Conservation (phyloP, 306 rosid genomes). For the Rubus idaeus region DNA sequence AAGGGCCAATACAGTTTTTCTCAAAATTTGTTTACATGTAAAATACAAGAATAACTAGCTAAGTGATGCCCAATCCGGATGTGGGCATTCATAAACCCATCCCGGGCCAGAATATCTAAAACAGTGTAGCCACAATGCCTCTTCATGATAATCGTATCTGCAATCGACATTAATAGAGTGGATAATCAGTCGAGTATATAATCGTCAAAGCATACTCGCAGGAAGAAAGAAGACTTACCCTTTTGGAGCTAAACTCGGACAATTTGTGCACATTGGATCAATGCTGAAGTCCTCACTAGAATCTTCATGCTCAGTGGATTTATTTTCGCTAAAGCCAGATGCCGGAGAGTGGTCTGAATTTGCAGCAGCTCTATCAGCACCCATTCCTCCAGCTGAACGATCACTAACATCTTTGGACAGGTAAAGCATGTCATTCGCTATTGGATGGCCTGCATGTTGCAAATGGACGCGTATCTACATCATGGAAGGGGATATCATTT, state of each 20-base stretch:
- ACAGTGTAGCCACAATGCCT: slow-evolving; percentile 84
- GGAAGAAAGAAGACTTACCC: slow-evolving; percentile 45
- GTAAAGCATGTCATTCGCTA: slow-evolving; percentile 82
- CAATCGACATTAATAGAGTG: slow-evolving; percentile 9
- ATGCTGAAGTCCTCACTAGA: slow-evolving; percentile 48
- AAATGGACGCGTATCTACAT: slow-evolving; percentile 84
- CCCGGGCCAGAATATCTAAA: slow-evolving; percentile 71
- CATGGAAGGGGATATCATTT: slow-evolving; percentile 7
- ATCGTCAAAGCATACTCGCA: not conserved
- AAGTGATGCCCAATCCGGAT: slow-evolving; percentile 76
- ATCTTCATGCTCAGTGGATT: slow-evolving; percentile 37
- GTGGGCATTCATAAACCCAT: slow-evolving; percentile 80
- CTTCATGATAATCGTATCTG: slow-evolving; percentile 68
- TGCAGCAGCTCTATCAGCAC: slow-evolving; percentile 61
- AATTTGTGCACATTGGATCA: slow-evolving; percentile 89
- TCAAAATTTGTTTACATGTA: not conserved
- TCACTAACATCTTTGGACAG: slow-evolving; percentile 46
- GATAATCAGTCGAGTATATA: not conserved
- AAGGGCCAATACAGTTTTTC: not conserved
- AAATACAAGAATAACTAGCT: slow-evolving; percentile 17
- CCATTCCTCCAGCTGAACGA: slow-evolving; percentile 42
- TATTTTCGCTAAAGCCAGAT: slow-evolving; percentile 35
- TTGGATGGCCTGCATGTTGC: slow-evolving; percentile 74
- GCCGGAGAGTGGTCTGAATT: slow-evolving; percentile 34
- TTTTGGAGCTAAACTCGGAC: slow-evolving; percentile 80